Evolutionary conservation across 2,329 filamentous ascomycete genomes (phyloP), one percentile per base, ranked within the genome.

Genomic region (Colletotrichum navitas): DNA sequence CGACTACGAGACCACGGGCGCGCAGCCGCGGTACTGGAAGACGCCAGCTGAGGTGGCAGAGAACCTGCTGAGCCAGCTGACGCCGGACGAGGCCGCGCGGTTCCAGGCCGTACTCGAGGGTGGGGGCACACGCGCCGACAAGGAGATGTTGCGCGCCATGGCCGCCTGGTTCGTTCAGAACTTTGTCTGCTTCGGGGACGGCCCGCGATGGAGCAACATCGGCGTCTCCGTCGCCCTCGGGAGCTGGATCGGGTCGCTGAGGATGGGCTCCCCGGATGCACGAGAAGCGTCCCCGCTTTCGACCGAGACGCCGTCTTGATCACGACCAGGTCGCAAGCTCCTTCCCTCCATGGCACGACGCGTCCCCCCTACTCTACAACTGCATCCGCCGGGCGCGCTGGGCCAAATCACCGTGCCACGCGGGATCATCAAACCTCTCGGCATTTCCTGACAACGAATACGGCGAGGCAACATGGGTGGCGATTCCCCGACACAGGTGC

Each of bases 121-220:
- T 2, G 43, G 34, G 5, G 72, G 72, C 0, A 34, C 62, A 1
- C 36, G 49, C 1, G 58, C 12, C 18, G 70, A 73, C 29, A 36
- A 49, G 6, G 43, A 49, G 1, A 26, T 70, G 45, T 5, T 74
- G 47, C 11, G 55, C 26, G 18, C 45, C 10, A 51, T 74, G 0
- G 24, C 70, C 5, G 36, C 39, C 8, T 63, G 58, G 62, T 18
- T 70, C 16, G 63, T 60, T 7, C 59, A 65, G 24, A 69, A 64
- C 32, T 73, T 60, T 36, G 52, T 66, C 5, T 74, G 72, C 55
- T 63, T 74, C 26, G 72, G 72, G 1, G 63, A 74, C 1, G 72
- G 72, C 5, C 72, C 72, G 1, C 24, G 70, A 14, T 74, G 72
- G 72, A 67, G 52, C 29, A 60, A 56, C 1, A 26, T 74, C 0